Conservation (phyloP, 129 eudicot species). For the Escallonia rubra region DNA sequence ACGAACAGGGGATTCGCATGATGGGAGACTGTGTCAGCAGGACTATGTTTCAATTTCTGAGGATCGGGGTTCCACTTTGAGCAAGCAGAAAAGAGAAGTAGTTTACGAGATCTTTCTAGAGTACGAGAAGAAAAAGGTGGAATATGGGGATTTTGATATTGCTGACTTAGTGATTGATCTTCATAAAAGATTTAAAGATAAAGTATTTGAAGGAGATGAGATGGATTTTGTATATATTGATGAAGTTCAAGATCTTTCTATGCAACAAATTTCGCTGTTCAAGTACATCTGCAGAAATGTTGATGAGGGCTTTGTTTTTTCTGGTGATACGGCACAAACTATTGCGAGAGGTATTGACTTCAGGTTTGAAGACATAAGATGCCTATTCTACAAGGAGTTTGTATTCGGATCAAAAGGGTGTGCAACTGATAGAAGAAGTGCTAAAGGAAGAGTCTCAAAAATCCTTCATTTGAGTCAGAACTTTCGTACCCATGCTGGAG, state of each 20-base stretch:
- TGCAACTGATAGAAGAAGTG: constrained; percentile 15
- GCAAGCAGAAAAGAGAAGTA: constrained; percentile 29
- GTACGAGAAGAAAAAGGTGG: constrained; percentile 58
- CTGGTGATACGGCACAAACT: constrained; percentile 85
- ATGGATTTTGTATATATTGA: constrained; percentile 78
- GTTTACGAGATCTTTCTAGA: constrained; percentile 43
- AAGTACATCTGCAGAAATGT: constrained; percentile 64
- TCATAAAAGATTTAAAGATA: constrained; percentile 45
- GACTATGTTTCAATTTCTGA: constrained; percentile 52
- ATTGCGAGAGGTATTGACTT: constrained; percentile 85
- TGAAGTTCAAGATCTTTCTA: constrained; percentile 80
- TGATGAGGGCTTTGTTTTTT: constrained; percentile 69
- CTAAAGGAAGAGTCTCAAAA: constrained; percentile 51
- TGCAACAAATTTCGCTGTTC: constrained; percentile 69
- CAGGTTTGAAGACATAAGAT: constrained; percentile 66
- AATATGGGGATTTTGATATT: constrained; percentile 60
- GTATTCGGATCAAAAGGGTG: constrained; percentile 20
- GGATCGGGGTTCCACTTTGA: constrained; percentile 40
- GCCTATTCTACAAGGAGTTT: constrained; percentile 54
- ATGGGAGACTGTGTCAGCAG: constrained; percentile 22
- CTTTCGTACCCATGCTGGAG: constrained; percentile 70
- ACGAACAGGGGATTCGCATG: constrained; percentile 20
- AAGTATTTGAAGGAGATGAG: constrained; percentile 36
- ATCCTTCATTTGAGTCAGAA: constrained; percentile 47
- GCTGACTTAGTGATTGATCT: constrained; percentile 77